Evolutionary conservation across 73 alveolate genomes (phyloP).

Genomic region (Effrenium voratum): DNA sequence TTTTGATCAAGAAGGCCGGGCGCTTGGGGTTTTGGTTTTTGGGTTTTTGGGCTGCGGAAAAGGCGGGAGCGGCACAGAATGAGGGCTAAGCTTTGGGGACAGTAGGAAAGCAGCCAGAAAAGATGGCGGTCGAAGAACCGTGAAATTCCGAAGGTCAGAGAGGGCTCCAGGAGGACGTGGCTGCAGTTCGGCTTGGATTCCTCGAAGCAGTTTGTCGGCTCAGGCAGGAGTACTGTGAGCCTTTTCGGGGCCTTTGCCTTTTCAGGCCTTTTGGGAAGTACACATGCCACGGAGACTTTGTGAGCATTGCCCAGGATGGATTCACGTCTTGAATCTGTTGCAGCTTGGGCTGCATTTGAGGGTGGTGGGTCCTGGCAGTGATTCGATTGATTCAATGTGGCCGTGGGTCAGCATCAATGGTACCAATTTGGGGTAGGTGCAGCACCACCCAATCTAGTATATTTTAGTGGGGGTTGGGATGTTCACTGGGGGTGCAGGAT

Average conservation of each 20-base stretch:
- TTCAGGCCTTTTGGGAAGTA: too few relatives aligned
- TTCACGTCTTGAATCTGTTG: slow-evolving; percentile 32
- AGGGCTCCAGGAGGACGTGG: slow-evolving; percentile 53
- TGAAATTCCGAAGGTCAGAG: background rate
- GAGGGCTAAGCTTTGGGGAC: background rate
- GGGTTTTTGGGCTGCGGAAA: background rate
- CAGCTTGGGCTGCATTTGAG: too few relatives aligned
- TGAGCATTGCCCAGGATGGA: slow-evolving; percentile 1
- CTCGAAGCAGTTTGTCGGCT: slow-evolving; percentile 76
- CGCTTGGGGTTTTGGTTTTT: background rate
- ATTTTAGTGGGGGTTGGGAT: too few relatives aligned
- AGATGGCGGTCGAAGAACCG: background rate
- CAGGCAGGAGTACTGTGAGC: background rate
- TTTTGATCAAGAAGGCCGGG: slow-evolving; percentile 39
- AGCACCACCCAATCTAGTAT: too few relatives aligned
- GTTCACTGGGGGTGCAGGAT: background rate
- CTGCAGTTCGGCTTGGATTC: slow-evolving; percentile 67
- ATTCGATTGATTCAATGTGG: too few relatives aligned
- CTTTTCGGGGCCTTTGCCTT: too few relatives aligned
- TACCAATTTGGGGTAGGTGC: too few relatives aligned
- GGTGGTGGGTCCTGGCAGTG: too few relatives aligned
- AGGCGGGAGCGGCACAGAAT: background rate
- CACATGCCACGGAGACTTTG: background rate
- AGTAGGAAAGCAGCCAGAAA: background rate
- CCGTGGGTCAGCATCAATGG: too few relatives aligned